These are phyloP conservation scores for Gossypium stocksii DNA, from an alignment of 345 rosid species.

Conservation along the genomic window DNA sequence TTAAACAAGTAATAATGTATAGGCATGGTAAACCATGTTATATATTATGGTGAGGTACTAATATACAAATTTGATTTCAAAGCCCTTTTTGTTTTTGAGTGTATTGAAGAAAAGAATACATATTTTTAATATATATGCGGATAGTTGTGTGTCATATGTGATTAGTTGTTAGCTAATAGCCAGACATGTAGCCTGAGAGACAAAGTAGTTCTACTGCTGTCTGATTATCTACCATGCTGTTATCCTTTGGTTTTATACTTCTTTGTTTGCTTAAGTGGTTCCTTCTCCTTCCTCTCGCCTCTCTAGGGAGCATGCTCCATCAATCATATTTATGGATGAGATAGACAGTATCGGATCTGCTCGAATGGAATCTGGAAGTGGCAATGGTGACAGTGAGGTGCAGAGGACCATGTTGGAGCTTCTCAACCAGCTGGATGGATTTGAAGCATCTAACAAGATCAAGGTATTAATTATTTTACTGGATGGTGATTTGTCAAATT, in stretches of 20 bases:
- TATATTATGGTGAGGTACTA: background rate
- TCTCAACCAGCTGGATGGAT: slow-evolving; percentile 96
- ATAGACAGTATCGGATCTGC: slow-evolving; percentile 99
- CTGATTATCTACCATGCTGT: background rate
- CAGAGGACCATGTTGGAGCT: slow-evolving; percentile 99
- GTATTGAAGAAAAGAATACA: background rate
- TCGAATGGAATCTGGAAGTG: slow-evolving; percentile 99
- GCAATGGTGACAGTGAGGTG: slow-evolving; percentile 98
- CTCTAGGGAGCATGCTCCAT: slow-evolving; percentile 91
- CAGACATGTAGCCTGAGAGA: background rate
- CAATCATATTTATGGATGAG: slow-evolving; percentile 97
- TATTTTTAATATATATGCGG: background rate
- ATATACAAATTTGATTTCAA: background rate
- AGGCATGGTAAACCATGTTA: too few species aligned
- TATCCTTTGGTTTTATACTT: background rate
- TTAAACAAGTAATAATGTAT: background rate
- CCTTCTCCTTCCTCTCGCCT: background rate
- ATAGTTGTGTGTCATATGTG: background rate
- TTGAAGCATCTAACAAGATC: slow-evolving; percentile 97
- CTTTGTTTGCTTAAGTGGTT: background rate
- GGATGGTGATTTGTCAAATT: background rate
- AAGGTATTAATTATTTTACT: slow-evolving; percentile 44
- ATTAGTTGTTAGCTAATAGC: background rate
- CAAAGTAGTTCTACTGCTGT: background rate
- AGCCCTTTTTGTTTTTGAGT: background rate